Evolutionary conservation across 148 eudicot genomes (phyloP), one percentile per base, ranked within the genome.

Genomic region (Pharnaceum exiguum): DNA sequence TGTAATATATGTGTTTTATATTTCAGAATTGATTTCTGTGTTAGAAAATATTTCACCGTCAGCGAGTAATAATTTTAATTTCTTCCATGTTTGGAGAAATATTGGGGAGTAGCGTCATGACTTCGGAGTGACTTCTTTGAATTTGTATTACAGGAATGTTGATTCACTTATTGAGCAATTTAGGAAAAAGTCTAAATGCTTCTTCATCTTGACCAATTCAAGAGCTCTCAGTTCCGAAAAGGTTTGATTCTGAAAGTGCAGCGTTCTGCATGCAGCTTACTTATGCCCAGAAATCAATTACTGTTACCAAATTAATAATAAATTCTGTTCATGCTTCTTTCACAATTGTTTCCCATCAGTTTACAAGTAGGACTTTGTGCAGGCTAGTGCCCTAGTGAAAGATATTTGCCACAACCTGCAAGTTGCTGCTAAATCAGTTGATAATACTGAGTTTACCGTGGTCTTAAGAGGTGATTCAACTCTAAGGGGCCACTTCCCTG

Each of bases 401-500:
- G 96, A 86, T 44, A 89, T 94, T 42, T 94, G 99, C 75, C 65
- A 26, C 56, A 94, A 94, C 63, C 51, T 94, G 46, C 58, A 61
- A 59, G 54, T 70, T 45, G 99, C 99, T 40, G 84, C 95, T 57
- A 82, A 82, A 74, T 66, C 71, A 57, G 76, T 75, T 50, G 83
- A 57, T 45, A 75, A 69, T 47, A 57, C 58, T 29, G 91, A 89
- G 55, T 94, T 75, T 57, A 89, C 95, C 30, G 91, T 94, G 46
- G 99, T 89, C 61, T 70, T 94, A 69, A 82, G 99, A 60, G 99
- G 99, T 40, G 99, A 94, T 73, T 94, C 99, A 42, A 89, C 99
- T 52, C 71, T 94, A 69, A 76, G 99, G 30, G 99, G 99, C 17
- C 96, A 94, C 75, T 94, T 94, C 52, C 99, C 99, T 26, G 95